Evolutionary conservation across 495 filamentous ascomycete genomes (phyloP), one percentile per base, ranked within the genome.

Genomic region (Penicillium psychrofluorescens): DNA sequence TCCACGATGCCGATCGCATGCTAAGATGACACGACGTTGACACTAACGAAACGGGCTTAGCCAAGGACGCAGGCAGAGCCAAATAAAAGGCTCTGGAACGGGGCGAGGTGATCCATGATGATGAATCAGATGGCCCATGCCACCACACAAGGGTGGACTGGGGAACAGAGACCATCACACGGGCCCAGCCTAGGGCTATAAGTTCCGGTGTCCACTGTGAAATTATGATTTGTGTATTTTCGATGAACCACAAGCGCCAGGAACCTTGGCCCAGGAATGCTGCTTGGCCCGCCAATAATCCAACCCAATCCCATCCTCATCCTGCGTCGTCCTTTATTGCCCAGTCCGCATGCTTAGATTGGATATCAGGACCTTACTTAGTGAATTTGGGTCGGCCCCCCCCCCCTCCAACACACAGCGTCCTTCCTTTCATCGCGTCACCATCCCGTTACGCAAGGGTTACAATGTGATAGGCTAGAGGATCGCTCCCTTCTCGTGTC

Each of bases 1-100:
- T 64, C 58, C 62, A 66, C 60, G 66, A 67, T 67, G 55, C 57
- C 58, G 60, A 48, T 50, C 61, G 59, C 61, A 64, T 59, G 58
- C 58, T 67, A 57, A 61, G 55, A 67, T 66, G 64, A 64, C 66
- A 67, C 63, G 59, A 67, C 63, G 64, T 69, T 69, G 62, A 64
- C 62, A 59, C 61, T 61, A 60, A 61, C 59, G 58, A 64, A 64
- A 63, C 16, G 48, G 58, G 64, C 43, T 50, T 64, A 68, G 55
- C 43, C 31, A 40, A 41, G 22, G 22, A 4, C 22, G 22, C 22
- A 22, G 22, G 22, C 22, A 46, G 54, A 54, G 45, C 43, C 46
- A 51, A 48, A 50, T 45, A 48, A 59, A 53, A 38, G 47, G 47
- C 48, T 30, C 41, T 44, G 32, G 49, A 46, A 22, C 22, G 22